Base-by-base conservation (phyloP, 2,329 filamentous ascomycete species). In the Onygena corvina region DNA sequence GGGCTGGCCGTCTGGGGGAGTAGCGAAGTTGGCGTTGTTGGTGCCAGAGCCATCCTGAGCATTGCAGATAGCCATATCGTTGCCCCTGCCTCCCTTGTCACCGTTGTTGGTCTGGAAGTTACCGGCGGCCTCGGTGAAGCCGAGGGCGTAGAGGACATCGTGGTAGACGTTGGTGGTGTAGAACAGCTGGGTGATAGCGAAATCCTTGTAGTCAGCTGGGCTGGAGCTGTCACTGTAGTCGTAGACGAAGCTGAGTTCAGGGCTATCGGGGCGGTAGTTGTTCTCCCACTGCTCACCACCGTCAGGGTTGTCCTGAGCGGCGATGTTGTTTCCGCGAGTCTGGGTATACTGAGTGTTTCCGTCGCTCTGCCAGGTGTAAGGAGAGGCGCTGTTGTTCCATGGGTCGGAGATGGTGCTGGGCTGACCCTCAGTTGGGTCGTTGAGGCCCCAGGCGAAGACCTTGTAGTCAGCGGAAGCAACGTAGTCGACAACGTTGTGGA, bases 1-100 rank as follows among this genome's bases (percentile, higher is more conserved):
- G 21, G 38, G 38, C 27, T 47, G 38, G 40, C 52, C 52, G 49
- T 53, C 52, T 40, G 52, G 52, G 12, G 52, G 52, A 47, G 52
- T 53, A 40, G 49, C 49, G 16, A 53, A 53, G 49, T 53, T 53
- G 40, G 52, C 52, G 31, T 53, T 53, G 47, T 53, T 53, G 14
- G 34, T 45, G 14, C 52, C 52, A 20, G 52, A 53, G n/a, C 52
- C 52, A 33, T 53, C 52, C 29, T 53, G 52, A 11, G 52, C 38
- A 33, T 53, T 53, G 38, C 48, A 36, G 27, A 53, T 53, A 7
- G 45, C 52, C 30, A 46, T 51, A 46, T 53, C 52, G 29, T 49
- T 47, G 12, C 52, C 52, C 25, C 21, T 14, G 23, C 52, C 52
- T 30, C 52, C 52, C 30, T 53, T 25, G 52, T 36, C 45, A 35